A percentile compares a stretch with the other conserved stretches of the same genome.
These are phyloP conservation scores for Phallus indusiatus DNA, from an alignment of 768 basidiomycete genomes.

Conservation along the genomic window DNA sequence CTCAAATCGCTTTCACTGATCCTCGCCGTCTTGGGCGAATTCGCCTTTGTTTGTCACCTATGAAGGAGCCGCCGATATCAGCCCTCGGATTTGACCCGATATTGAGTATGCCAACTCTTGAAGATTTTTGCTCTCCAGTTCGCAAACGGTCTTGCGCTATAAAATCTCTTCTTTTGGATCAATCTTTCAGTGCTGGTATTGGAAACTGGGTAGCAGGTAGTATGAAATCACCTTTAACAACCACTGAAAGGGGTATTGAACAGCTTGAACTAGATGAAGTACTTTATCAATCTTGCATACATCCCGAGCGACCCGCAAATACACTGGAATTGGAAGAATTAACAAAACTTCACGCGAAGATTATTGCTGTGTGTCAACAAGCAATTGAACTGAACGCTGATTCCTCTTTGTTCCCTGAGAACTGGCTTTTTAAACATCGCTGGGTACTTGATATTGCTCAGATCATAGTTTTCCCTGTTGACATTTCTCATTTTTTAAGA, in stretches of 20 bases:
- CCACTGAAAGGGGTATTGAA: neutral
- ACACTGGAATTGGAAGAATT: constrained; percentile 42
- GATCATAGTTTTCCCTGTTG: too few relatives aligned
- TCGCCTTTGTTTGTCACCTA: constrained; percentile 49
- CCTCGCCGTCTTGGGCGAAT: constrained; percentile 63
- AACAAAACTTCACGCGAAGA: constrained; percentile 40
- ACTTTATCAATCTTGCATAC: constrained; percentile 61
- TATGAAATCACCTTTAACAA: constrained; percentile 11
- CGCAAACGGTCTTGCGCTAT: constrained; percentile 52
- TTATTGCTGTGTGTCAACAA: constrained; percentile 42
- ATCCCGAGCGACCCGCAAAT: constrained; percentile 61
- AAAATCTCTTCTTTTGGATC: constrained; percentile 70
- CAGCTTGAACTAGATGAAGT: constrained; percentile 43
- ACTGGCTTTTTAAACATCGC: constrained; percentile 62
- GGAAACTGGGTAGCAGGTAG: constrained; percentile 79
- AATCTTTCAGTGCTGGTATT: constrained; percentile 72
- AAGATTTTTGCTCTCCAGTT: constrained; percentile 39
- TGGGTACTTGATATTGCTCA: constrained; percentile 35
- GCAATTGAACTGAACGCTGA: constrained; percentile 68
- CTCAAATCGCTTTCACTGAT: constrained; percentile 62
- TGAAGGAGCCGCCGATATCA: constrained; percentile 59
- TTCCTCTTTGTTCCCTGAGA: constrained; percentile 50
- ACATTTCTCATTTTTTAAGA: constrained; percentile 18
- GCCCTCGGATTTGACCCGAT: constrained; percentile 71
- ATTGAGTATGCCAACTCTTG: constrained; percentile 50